phyloP scores from a whole-genome alignment of 202 grass and related monocot genomes.

The Hordeum pubiflorum region DNA sequence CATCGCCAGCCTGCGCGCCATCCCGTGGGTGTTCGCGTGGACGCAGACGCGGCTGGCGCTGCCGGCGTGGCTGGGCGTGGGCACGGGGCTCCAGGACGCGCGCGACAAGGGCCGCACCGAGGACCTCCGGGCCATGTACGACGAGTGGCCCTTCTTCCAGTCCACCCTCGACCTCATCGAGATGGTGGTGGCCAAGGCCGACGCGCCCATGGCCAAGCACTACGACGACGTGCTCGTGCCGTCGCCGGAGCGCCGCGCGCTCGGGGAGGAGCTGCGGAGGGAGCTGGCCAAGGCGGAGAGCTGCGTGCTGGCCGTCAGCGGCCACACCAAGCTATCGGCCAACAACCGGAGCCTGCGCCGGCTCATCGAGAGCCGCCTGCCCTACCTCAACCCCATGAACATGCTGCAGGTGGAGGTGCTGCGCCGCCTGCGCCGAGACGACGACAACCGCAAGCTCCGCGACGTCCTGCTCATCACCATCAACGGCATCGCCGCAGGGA shows the following conservation, averaged over 20 bases:
- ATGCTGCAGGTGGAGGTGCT: constrained; percentile 91
- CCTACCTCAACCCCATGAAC: constrained; percentile 81
- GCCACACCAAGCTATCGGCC: constrained; percentile 63
- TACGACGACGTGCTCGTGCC: constrained; percentile 66
- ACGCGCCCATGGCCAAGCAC: constrained; percentile 53
- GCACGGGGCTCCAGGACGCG: constrained; percentile 54
- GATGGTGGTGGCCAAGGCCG: constrained; percentile 86
- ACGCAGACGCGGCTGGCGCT: constrained; percentile 83
- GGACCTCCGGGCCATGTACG: constrained; percentile 69
- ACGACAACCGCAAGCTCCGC: constrained; percentile 62
- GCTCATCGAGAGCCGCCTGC: constrained; percentile 70
- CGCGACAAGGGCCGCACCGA: constrained; percentile 47
- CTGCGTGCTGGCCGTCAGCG: constrained; percentile 63
- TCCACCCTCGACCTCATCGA: constrained; percentile 82
- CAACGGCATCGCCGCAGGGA: constrained; percentile 87
- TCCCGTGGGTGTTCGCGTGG: constrained; percentile 96
- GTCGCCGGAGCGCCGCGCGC: neutral
- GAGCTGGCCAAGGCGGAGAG: constrained; percentile 48
- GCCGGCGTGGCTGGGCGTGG: constrained; percentile 78
- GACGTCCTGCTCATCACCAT: constrained; percentile 87
- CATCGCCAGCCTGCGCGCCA: constrained; percentile 67
- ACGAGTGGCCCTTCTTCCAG: constrained; percentile 90
- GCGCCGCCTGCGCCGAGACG: constrained; percentile 47
- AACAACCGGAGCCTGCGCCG: constrained; percentile 59
- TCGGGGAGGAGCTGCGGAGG: constrained; percentile 36